Base-by-base conservation (phyloP, 2,329 filamentous ascomycete genomes). In the Penicillium frequentans region DNA sequence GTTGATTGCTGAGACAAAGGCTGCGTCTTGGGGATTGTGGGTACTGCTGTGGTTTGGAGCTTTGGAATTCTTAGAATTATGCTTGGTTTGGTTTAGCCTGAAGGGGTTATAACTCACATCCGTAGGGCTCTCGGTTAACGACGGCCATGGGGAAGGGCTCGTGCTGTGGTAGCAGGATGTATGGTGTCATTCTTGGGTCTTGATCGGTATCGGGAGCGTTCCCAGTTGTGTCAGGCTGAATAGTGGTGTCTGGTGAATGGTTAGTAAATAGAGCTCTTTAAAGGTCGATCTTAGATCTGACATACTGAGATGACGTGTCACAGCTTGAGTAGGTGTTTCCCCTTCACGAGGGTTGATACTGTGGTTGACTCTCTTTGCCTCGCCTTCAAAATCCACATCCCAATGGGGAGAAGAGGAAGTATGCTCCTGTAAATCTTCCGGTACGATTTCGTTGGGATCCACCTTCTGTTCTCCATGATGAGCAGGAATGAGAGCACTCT, bases 21-120 rank as follows among this genome's bases (percentile, higher is more conserved):
- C 87, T 49, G 86, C 87, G 64, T 93, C 92, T 64, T 93, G 90
- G 0, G 90, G 90, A 2, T 86, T 87, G 49, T 82, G 77, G 2
- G 86, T 76, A 19, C 82, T 85, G 19, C 79, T 76, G 55, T 88
- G 84, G 63, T 84, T 88, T 1, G 85, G 81, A 0, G 81, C 77
- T 75, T 50, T 16, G 16, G 13, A 6, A 16, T 23, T 23, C 11
- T 52, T 54, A 46, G 42, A 29, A 31, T 44, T 29, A 16, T 51
- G 2, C 6, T 46, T 13, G 27, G 4, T 21, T 3, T 33, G 14
- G 7, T n/a, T 26, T 7, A 35, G 21, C 5, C 23, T 23, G 4
- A 11, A 42, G n/a, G 6, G 8, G 16, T 4, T 39, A 9, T 29
- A 19, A 60, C 72, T 66, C 63, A 72, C 74, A 62, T 1, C 88